Percentiles rank a stretch among this genome's conserved stretches.
Conservation (phyloP, 179 eudicot genomes). For the Monotropa hypopitys region DNA sequence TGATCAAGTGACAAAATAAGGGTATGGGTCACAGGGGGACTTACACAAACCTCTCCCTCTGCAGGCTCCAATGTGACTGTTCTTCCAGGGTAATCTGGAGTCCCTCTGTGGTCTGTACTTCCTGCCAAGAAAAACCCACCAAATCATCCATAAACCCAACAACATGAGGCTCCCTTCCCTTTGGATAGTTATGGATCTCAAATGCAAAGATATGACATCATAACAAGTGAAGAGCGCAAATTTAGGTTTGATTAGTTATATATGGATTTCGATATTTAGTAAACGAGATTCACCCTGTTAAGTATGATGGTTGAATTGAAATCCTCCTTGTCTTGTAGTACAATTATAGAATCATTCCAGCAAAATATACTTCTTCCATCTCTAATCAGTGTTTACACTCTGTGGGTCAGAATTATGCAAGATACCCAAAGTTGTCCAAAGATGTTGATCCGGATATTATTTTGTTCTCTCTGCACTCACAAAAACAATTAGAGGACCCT, state of each 20-base stretch:
- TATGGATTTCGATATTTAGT: neutral
- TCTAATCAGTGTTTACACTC: too few species aligned
- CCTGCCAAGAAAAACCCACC: conserved; percentile 29
- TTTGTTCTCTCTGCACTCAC: too few species aligned
- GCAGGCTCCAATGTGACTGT: conserved; percentile 88
- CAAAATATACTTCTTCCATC: too few species aligned
- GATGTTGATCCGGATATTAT: too few species aligned
- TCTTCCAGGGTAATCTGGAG: conserved; percentile 79
- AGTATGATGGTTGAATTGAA: neutral
- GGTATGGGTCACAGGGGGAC: conserved; percentile 10
- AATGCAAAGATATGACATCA: neutral
- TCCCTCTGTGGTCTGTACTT: conserved; percentile 95
- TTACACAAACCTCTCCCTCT: conserved; percentile 62
- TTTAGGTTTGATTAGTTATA: neutral
- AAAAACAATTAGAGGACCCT: too few species aligned
- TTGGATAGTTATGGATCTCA: neutral
- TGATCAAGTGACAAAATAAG: neutral
- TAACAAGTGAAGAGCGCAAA: neutral
- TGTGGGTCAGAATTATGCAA: too few species aligned
- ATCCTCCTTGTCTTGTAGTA: too few species aligned
- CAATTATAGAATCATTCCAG: too few species aligned
- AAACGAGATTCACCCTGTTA: neutral
- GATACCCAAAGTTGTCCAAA: too few species aligned
- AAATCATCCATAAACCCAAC: neutral
- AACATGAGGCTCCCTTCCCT: neutral